Evolutionary conservation across 2,329 filamentous ascomycete species (phyloP).

Genomic region (Colletotrichum neosansevieriae): DNA sequence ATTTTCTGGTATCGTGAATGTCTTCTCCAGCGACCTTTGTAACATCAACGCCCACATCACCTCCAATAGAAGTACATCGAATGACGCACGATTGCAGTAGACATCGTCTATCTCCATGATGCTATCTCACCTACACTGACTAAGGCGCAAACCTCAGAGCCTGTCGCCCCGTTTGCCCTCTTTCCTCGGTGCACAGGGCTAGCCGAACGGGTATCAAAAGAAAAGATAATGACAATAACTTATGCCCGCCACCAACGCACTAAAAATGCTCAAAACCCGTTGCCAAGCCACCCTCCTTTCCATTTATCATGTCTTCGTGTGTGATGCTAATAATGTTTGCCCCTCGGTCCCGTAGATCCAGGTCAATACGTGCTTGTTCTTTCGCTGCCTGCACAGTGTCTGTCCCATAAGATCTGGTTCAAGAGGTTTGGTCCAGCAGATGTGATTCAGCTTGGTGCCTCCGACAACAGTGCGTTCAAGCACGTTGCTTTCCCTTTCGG

Average conservation of each 20-base stretch:
- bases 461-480: slow-evolving; percentile 9
- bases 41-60: too few species aligned
- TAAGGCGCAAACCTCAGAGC: not conserved
- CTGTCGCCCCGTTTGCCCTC: not conserved
- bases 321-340: not conserved
- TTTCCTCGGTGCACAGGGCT: slow-evolving; percentile 13
- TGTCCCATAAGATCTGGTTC: too few species aligned
- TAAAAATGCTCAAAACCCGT: slow-evolving; percentile 33
- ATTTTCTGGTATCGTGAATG: too few species aligned
- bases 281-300: not conserved
- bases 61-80: too few species aligned
- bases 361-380: not conserved
- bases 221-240: slow-evolving; percentile 17
- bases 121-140: slow-evolving; percentile 5
- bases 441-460: not conserved
- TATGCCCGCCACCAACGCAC: slow-evolving; percentile 13
- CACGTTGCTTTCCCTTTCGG: slow-evolving; percentile 61
- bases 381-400: too few species aligned
- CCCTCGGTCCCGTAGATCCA: not conserved
- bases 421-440: too few species aligned
- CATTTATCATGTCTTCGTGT: slow-evolving; percentile 9
- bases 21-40: too few species aligned
- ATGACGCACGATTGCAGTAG: too few species aligned
- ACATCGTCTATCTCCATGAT: not conserved
- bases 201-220: slow-evolving; percentile 39